Base-by-base conservation (phyloP, 441 rosid genomes). In the Dalechampia spathulata region DNA sequence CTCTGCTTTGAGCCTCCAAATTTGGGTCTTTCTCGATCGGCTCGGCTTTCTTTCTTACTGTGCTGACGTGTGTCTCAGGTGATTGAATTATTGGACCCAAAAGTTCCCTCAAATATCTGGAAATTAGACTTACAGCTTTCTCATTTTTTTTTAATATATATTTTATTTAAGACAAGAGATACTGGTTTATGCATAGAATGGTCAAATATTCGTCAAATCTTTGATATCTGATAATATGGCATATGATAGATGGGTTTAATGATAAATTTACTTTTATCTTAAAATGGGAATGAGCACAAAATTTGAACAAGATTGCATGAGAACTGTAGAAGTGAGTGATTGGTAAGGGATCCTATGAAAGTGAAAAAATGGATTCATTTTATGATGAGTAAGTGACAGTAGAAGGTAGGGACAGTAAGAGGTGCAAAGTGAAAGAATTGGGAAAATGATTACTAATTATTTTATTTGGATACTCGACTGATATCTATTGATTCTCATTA, bases 401-500 rank as follows among this genome's bases (percentile, higher is more conserved):
- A 27, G 20, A 20, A 23, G n/a, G 74, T 70, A 65, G 75, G 72
- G 75, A 45, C 73, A 65, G 16, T 57, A 34, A 50, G 64, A 62
- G 61, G 69, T 57, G 61, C 67, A 69, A 71, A 75, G 73, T 53
- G 73, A 71, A 73, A 68, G 64, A 69, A 62, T 30, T 7, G 7
- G 11, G 7, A 10, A 65, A 73, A 78, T 81, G 72, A 78, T 78
- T 68, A 62, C 74, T 76, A 73, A 82, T 82, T 70, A 82, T 82
- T 74, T 77, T 81, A 44, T 66, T 15, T 63, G 67, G 82, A 78
- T 79, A 75, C 82, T 72, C 75, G 28, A 56, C 78, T 76, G 78
- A 76, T 78, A 66, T 52, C 72, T 61, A 59, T 61, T 73, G 73
- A 64, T 75, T 68, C 77, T 71, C 76, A 76, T 74, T 64, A 72